Conservation (phyloP, 441 rosid species). For the Jatropha multifida region DNA sequence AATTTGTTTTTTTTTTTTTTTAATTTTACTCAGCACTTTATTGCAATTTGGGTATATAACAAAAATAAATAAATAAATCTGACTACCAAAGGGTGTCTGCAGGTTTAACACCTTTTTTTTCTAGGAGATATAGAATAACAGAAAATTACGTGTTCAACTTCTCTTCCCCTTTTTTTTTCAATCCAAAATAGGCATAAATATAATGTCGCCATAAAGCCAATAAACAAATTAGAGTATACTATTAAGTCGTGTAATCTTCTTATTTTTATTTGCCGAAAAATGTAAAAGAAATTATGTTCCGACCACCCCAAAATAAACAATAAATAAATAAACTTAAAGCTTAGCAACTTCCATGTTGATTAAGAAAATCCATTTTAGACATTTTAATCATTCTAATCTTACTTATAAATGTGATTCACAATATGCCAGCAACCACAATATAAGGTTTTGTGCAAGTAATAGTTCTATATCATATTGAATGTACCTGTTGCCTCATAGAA, state of each 20-base stretch:
- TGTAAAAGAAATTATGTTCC: background rate
- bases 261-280: background rate
- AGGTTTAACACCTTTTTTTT: background rate
- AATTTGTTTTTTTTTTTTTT: too few species aligned
- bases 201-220: background rate
- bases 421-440: background rate
- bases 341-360: background rate
- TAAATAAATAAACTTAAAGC: background rate
- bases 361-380: background rate
- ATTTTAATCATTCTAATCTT: background rate
- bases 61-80: too few species aligned
- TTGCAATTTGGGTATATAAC: too few species aligned
- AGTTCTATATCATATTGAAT: constrained; percentile 2
- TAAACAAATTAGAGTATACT: background rate
- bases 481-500: constrained; percentile 96
- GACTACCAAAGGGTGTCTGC: background rate
- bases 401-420: background rate
- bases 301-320: background rate
- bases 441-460: background rate
- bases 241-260: background rate
- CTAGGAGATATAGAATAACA: background rate
- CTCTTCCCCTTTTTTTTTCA: background rate
- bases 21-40: too few species aligned
- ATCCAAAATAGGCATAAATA: background rate
- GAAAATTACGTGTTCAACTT: background rate